A percentile compares a stretch with the other conserved stretches of the same genome.
phyloP scores from a whole-genome alignment of 2,329 filamentous ascomycete genomes.

The Cytospora mali region DNA sequence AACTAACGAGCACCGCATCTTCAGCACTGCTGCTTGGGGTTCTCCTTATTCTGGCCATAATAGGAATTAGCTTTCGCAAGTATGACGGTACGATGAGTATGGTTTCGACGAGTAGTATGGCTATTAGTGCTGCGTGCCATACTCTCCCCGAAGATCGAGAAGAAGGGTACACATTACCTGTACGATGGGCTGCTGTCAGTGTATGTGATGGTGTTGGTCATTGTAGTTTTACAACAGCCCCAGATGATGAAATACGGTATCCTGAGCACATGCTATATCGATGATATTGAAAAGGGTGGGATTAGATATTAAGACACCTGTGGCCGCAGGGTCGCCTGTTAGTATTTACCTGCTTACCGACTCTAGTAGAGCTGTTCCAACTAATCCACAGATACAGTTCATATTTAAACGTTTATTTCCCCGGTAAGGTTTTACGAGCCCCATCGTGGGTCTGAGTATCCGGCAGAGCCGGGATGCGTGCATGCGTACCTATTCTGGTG shows the following conservation, averaged over 20 bases:
- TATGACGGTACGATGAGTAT: constrained; percentile 39
- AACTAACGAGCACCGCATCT: neutral
- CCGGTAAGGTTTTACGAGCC: no score
- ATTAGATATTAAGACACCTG: no score
- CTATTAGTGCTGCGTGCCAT: constrained; percentile 39
- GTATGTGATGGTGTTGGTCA: neutral
- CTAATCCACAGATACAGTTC: no score
- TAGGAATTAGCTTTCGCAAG: constrained; percentile 29
- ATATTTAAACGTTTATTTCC: no score
- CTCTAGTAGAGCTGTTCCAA: no score
- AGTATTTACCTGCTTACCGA: no score
- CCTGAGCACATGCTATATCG: neutral
- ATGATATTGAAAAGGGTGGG: no score
- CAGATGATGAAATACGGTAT: neutral
- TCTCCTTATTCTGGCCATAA: constrained; percentile 20
- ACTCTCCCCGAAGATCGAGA: constrained; percentile 29
- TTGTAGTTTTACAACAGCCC: constrained; percentile 12
- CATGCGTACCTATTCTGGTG: no score
- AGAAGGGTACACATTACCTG: constrained; percentile 33
- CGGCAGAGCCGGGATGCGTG: no score
- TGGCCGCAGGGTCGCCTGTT: no score
- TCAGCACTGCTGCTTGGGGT: constrained; percentile 36
- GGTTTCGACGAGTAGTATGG: constrained; percentile 37
- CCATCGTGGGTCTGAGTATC: no score
- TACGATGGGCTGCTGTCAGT: constrained; percentile 31